Base-by-base conservation (phyloP, 129 eudicot genomes). In the Centaurea solstitialis region DNA sequence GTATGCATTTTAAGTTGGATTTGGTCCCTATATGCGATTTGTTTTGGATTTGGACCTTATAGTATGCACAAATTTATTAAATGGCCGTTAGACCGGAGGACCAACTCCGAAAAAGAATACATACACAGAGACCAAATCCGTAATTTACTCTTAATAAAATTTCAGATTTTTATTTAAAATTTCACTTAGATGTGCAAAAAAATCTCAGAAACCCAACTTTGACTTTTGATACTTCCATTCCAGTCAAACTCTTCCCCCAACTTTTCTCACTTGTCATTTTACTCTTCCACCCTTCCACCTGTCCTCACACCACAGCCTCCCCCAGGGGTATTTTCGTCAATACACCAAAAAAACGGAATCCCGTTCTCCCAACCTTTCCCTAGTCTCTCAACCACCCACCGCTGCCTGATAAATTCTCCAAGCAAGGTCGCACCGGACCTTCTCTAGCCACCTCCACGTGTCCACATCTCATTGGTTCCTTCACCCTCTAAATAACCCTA, bases 401-500 rank as follows among this genome's bases (percentile, higher is more conserved):
- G 83, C 22, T 4, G 76, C 53, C 47, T 72, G 59, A 82, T 71
- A 83, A 83, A 78, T 69, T 78, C 38, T 11, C 57, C 23, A n/a
- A n/a, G n/a, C 30, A 73, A 50, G 15, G 43, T 70, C 53, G 40
- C 78, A 80, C 83, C 74, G 74, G 84, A 80, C 57, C 30, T 40
- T 80, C 33, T 17, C 28, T 24, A 47, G 74, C 40, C 61, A 57
- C 75, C 59, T 70, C 70, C 81, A 83, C 87, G 89, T 57, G 87
- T 68, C 87, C 28, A 57, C 40, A 70, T 75, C 12, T 62, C 41
- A 50, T 79, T 86, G 85, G 82, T 64, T 59, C 13, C 61, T 79
- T 47, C 35, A 23, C 28, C 73, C 82, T 79, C 79, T 83, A 82
- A 82, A 79, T 86, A 82, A 66, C 76, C 79, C 83, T 73, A 37